Conservation (phyloP, 108 stramenopile species). For the Stephanodiscus triporus region DNA sequence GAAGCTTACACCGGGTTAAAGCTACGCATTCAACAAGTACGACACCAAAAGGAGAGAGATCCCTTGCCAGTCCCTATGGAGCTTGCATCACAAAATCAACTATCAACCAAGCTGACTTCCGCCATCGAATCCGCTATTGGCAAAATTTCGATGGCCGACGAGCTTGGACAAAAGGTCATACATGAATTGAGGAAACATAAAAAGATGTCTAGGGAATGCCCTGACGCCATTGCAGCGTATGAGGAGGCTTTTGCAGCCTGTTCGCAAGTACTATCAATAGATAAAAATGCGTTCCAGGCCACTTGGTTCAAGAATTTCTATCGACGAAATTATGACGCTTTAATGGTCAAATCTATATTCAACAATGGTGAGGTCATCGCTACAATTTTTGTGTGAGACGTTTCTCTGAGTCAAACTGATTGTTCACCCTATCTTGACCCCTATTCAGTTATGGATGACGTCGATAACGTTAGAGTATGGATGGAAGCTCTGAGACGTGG, state of each 20-base stretch:
- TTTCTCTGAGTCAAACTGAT: background rate
- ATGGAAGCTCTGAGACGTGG: constrained; percentile 55
- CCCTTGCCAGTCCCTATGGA: constrained; percentile 68
- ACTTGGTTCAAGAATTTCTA: constrained; percentile 85
- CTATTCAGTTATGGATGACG: constrained; percentile 61
- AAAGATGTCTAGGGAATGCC: constrained; percentile 45
- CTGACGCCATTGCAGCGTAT: constrained; percentile 58
- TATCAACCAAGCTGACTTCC: constrained; percentile 47
- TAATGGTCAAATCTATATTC: constrained; percentile 55
- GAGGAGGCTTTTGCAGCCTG: constrained; percentile 75
- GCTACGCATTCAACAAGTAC: constrained; percentile 73
- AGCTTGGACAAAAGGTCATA: constrained; percentile 48
- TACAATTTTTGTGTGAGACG: background rate
- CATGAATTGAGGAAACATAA: constrained; percentile 44
- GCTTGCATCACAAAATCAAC: constrained; percentile 33
- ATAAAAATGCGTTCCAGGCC: constrained; percentile 81
- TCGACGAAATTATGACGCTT: constrained; percentile 82
- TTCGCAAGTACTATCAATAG: constrained; percentile 66
- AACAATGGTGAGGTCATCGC: background rate
- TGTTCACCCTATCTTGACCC: constrained; percentile 19
- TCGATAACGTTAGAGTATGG: constrained; percentile 85
- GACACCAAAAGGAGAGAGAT: constrained; percentile 72
- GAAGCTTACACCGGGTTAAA: constrained; percentile 83
- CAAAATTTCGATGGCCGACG: constrained; percentile 63
- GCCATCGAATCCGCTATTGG: constrained; percentile 47